A percentile compares a stretch with the other conserved stretches of the same genome.
These are phyloP conservation scores for Phellinidium pouzarii DNA, from an alignment of 1,284 basidiomycete genomes.

Conservation along the genomic window DNA sequence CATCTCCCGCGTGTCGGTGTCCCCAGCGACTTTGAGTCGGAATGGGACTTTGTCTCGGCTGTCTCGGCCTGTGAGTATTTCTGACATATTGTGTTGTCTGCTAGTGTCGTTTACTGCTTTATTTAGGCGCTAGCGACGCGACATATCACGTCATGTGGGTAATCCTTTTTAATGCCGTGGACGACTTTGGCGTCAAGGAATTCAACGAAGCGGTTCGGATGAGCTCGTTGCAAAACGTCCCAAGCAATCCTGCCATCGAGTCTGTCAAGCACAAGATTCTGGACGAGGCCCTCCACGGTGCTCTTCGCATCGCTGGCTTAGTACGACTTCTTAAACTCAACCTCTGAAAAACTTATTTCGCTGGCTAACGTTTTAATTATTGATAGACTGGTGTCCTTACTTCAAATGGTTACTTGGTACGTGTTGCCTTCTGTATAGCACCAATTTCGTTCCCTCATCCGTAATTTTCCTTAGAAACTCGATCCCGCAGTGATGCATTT, in stretches of 20 bases:
- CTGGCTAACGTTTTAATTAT: neutral
- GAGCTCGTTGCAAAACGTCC: conserved; percentile 30
- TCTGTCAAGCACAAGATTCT: conserved; percentile 59
- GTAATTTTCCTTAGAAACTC: conserved; percentile 42
- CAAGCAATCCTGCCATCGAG: conserved; percentile 39
- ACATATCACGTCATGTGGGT: conserved; percentile 91
- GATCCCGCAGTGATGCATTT: conserved; percentile 84
- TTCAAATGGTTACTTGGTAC: conserved; percentile 76
- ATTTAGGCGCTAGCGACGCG: conserved; percentile 72
- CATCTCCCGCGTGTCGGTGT: conserved; percentile 78
- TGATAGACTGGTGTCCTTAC: conserved; percentile 68
- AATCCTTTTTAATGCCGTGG: conserved; percentile 67
- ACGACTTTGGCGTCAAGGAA: conserved; percentile 79
- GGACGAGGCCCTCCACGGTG: conserved; percentile 78
- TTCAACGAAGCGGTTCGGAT: conserved; percentile 42
- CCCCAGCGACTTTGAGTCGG: conserved; percentile 72
- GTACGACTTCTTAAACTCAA: conserved; percentile 33
- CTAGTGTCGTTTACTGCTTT: conserved; percentile 17
- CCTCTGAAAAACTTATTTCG: neutral
- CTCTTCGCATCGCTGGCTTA: conserved; percentile 79
- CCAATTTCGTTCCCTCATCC: neutral
- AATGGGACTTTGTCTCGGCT: conserved; percentile 87
- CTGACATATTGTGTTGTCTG: conserved; percentile 1
- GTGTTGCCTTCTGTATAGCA: conserved; percentile 22
- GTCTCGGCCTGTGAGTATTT: conserved; percentile 56